Evolutionary conservation across 805 yeast genomes (phyloP), one percentile per base, ranked within the genome.

Genomic region (Sugiyamaella floridensis): DNA sequence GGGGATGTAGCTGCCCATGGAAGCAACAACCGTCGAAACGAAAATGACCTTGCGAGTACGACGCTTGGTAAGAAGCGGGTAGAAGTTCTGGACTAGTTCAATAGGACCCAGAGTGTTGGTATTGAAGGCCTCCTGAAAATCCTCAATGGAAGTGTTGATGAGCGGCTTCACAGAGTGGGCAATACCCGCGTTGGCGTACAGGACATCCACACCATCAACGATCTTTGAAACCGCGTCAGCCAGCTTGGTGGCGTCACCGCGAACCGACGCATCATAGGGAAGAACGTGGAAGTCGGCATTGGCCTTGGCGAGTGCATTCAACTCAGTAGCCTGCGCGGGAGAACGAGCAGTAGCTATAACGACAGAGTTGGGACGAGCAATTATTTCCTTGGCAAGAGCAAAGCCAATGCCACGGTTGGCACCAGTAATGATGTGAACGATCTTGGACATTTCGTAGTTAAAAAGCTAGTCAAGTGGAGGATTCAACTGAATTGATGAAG

Each of bases 351-450:
- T 44, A 1, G 65, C 69, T 45, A 67, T 55, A 12, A 69, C 67
- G 8, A 44, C 16, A 48, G 58, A 63, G 15, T 56, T 45, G 22
- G 62, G 47, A 10, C 50, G 49, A 40, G 66, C 58, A 18, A 60
- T 51, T 15, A 68, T 51, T 22, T 52, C 56, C 44, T 65, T 61
- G 32, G 61, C 70, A 8, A 71, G 43, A 6, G 71, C 67, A 29
- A 63, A 63, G 3, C 74, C 74, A 43, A 70, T 58, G 16, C 74
- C 73, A 5, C 69, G 53, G 26, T 65, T 63, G 1, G 64, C 64
- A n/a, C 74, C 74, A 2, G 73, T 67, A 45, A 70, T 55, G 6
- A 67, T 45, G 49, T 63, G 63, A 4, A 59, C 68, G 52, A 65
- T 65, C 40, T 64, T 69, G 12, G 59, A 16, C 44, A 41, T 41